These are phyloP conservation scores for Herpetospermum pedunculosum DNA, from an alignment of 306 rosid genomes.

Conservation along the genomic window DNA sequence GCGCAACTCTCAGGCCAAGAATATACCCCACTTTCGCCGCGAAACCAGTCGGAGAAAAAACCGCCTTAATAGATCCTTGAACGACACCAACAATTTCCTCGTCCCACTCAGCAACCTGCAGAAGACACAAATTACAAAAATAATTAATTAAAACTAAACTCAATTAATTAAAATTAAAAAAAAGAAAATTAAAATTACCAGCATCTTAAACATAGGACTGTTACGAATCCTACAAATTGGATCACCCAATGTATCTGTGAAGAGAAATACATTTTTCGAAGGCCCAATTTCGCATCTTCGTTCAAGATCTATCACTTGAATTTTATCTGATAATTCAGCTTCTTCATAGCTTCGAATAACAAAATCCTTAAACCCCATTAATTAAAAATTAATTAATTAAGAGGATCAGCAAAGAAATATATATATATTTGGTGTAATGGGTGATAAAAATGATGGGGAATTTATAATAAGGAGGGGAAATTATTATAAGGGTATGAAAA, in stretches of 20 bases:
- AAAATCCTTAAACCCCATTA: slow-evolving; percentile 37
- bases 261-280: slow-evolving; percentile 59
- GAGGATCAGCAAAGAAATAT: background rate
- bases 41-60: slow-evolving; percentile 31
- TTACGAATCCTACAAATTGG: slow-evolving; percentile 93
- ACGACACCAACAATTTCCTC: slow-evolving; percentile 68
- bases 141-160: background rate
- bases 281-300: slow-evolving; percentile 77
- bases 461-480: too few species aligned
- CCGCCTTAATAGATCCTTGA: slow-evolving; percentile 78
- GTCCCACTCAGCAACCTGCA: slow-evolving; percentile 60
- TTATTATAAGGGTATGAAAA: too few species aligned
- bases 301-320: slow-evolving; percentile 70
- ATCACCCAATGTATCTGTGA: slow-evolving; percentile 87
- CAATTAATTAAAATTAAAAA: background rate
- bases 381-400: background rate
- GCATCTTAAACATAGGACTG: slow-evolving; percentile 82
- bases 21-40: slow-evolving; percentile 69
- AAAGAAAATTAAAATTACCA: slow-evolving; percentile 19
- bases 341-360: slow-evolving; percentile 60
- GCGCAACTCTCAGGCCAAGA: slow-evolving; percentile 64
- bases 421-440: background rate
- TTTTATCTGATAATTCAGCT: slow-evolving; percentile 33
- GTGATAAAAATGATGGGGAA: background rate
- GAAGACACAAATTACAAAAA: background rate